phyloP scores from a whole-genome alignment of 805 yeast genomes.

The Nakazawaea wyomingensis region DNA sequence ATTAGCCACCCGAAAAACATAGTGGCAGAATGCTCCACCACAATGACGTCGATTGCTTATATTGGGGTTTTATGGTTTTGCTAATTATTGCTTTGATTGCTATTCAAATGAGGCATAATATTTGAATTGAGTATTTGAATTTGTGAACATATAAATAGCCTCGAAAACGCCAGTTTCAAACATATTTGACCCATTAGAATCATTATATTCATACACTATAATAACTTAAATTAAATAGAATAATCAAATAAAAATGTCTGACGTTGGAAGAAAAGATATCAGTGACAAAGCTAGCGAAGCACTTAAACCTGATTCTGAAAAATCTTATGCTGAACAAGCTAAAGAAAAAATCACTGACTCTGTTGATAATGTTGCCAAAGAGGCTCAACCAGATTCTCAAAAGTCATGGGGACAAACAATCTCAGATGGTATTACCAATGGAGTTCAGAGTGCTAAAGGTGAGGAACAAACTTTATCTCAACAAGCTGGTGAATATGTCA shows the following conservation, averaged over 20 bases:
- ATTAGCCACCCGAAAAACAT: no score
- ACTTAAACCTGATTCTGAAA: slow-evolving; percentile 66
- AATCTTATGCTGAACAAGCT: slow-evolving; percentile 57
- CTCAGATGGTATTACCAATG: slow-evolving; percentile 54
- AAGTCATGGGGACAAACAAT: slow-evolving; percentile 69
- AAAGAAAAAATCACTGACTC: slow-evolving; percentile 65
- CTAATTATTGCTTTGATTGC: background rate
- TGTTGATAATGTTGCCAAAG: slow-evolving; percentile 59
- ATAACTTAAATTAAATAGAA: no score
- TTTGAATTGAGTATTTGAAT: no score
- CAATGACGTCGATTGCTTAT: background rate
- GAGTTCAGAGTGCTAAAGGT: slow-evolving; percentile 47
- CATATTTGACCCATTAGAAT: no score
- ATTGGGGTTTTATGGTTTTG: background rate
- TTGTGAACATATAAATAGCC: no score
- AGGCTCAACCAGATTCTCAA: slow-evolving; percentile 56
- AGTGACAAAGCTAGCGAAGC: slow-evolving; percentile 63
- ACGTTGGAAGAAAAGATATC: slow-evolving; percentile 71
- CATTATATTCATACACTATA: no score
- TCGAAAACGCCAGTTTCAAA: no score
- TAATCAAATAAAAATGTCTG: slow-evolving; percentile 11
- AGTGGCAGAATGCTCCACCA: no score
- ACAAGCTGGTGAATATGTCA: slow-evolving; percentile 36
- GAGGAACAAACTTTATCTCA: slow-evolving; percentile 27
- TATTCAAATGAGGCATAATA: no score